A percentile compares a stretch with the other conserved stretches of the same genome.
phyloP scores from a whole-genome alignment of 495 filamentous ascomycete genomes.

The Aspergillus nidulans region DNA sequence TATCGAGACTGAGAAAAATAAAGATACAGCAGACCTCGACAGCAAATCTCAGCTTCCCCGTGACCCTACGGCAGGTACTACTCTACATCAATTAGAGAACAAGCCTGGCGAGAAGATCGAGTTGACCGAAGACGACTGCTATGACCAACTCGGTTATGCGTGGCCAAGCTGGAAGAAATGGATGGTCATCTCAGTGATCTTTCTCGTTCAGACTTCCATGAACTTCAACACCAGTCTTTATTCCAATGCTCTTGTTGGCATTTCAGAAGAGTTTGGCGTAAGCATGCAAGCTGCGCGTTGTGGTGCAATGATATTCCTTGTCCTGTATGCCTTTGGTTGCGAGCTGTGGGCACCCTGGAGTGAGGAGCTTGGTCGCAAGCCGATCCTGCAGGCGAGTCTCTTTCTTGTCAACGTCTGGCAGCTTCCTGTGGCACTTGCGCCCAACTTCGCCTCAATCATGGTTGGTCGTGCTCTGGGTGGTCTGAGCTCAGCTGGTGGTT shows the following conservation, averaged over 20 bases:
- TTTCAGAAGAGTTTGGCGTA: conserved; percentile 45
- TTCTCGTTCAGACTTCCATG: conserved; percentile 54
- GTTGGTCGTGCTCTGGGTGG: conserved; percentile 55
- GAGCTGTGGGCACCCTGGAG: conserved; percentile 66
- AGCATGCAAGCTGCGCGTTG: conserved; percentile 49
- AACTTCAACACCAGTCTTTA: conserved; percentile 57
- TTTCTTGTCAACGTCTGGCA: conserved; percentile 59
- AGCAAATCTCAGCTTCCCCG: conserved; percentile 12
- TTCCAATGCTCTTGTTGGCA: conserved; percentile 47
- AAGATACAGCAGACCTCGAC: conserved; percentile 6
- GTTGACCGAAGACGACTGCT: conserved; percentile 54
- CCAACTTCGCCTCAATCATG: conserved; percentile 53
- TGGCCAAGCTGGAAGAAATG: conserved; percentile 53
- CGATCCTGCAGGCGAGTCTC: conserved; percentile 51
- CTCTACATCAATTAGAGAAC: conserved; percentile 27
- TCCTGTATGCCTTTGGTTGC: conserved; percentile 61
- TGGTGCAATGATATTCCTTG: conserved; percentile 56
- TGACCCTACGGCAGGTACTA: conserved; percentile 12
- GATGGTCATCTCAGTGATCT: conserved; percentile 58
- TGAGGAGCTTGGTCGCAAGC: conserved; percentile 57
- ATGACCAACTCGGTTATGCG: conserved; percentile 51
- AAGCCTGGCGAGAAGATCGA: conserved; percentile 32
- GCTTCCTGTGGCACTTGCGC: conserved; percentile 48
- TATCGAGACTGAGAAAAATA: background rate
- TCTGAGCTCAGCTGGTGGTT: conserved; percentile 57